phyloP scores from a whole-genome alignment of 73 alveolate genomes.

The Symbiodinium natans region DNA sequence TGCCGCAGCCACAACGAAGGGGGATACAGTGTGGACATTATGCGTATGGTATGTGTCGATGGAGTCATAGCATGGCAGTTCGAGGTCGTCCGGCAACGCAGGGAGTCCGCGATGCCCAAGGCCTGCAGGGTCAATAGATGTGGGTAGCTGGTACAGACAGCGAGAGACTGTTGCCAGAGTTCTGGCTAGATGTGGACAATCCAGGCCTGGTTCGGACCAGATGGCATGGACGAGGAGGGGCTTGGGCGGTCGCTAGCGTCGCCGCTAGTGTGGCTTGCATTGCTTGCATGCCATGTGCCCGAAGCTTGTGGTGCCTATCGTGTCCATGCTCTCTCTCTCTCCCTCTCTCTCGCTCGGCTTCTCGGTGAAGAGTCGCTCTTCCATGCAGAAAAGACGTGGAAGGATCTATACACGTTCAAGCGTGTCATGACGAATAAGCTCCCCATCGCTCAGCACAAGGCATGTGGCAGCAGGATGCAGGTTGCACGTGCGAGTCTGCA shows the following conservation, averaged over 20 bases:
- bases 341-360: not conserved
- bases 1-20: not conserved
- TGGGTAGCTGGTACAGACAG: not conserved
- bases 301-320: not conserved
- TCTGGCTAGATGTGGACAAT: too few relatives aligned
- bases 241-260: not conserved
- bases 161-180: too few relatives aligned
- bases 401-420: constrained; percentile 28
- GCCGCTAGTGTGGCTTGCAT: not conserved
- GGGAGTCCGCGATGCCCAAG: not conserved
- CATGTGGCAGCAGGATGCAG: not conserved
- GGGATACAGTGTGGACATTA: too few relatives aligned
- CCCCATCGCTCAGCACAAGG: constrained; percentile 84
- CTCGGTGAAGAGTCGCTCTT: not conserved
- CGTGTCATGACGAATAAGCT: constrained; percentile 61
- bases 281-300: too few relatives aligned
- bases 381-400: not conserved
- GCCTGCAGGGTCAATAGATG: not conserved
- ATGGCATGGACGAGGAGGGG: constrained; percentile 34
- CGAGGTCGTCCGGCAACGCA: not conserved
- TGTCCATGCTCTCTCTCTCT: not conserved
- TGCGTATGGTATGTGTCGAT: too few relatives aligned
- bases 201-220: constrained; percentile 76
- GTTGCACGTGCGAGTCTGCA: not conserved
- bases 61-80: too few relatives aligned